phyloP scores from a whole-genome alignment of 73 alveolate genomes.

The Strombidium stylifer region DNA sequence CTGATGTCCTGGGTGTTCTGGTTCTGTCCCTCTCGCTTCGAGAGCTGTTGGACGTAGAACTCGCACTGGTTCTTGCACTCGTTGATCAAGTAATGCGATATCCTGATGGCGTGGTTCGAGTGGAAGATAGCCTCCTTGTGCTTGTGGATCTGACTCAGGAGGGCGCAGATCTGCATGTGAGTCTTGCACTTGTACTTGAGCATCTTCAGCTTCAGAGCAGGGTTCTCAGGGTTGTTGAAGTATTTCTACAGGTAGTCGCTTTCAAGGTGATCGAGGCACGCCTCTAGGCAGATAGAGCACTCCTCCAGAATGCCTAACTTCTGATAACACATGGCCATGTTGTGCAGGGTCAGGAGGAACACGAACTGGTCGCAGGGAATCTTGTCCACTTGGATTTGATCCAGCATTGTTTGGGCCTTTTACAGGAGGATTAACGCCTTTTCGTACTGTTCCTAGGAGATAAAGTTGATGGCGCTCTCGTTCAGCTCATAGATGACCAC shows the following conservation, averaged over 20 bases:
- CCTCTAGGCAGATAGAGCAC: slow-evolving; percentile 52
- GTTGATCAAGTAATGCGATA: slow-evolving; percentile 45
- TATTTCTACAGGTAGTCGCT: slow-evolving; percentile 8
- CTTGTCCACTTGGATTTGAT: slow-evolving; percentile 27
- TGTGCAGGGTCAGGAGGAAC: slow-evolving; percentile 39
- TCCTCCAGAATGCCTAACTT: slow-evolving; percentile 54
- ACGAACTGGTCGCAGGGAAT: slow-evolving; percentile 36
- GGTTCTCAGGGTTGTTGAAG: slow-evolving; percentile 18
- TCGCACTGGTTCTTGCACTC: slow-evolving; percentile 24
- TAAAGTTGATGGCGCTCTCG: slow-evolving; percentile 39
- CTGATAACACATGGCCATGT: slow-evolving; percentile 55
- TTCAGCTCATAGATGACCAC: slow-evolving; percentile 40
- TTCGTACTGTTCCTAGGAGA: slow-evolving; percentile 33
- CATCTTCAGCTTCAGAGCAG: slow-evolving; percentile 27
- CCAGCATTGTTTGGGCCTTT: slow-evolving; percentile 42
- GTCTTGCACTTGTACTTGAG: slow-evolving; percentile 37
- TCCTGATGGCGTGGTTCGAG: slow-evolving; percentile 46
- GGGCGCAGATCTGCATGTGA: slow-evolving; percentile 66
- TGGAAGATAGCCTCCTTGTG: slow-evolving; percentile 60
- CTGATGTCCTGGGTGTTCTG: slow-evolving; percentile 22
- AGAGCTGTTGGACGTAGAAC: slow-evolving; percentile 9
- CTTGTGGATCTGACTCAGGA: slow-evolving; percentile 53
- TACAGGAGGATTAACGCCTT: slow-evolving; percentile 12
- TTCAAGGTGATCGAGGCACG: slow-evolving; percentile 7
- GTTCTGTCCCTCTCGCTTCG: too few relatives aligned